Evolutionary conservation across 257 asterid species (phyloP), one percentile per base, ranked within the genome.

Genomic region (Gardenia jasminoides): DNA sequence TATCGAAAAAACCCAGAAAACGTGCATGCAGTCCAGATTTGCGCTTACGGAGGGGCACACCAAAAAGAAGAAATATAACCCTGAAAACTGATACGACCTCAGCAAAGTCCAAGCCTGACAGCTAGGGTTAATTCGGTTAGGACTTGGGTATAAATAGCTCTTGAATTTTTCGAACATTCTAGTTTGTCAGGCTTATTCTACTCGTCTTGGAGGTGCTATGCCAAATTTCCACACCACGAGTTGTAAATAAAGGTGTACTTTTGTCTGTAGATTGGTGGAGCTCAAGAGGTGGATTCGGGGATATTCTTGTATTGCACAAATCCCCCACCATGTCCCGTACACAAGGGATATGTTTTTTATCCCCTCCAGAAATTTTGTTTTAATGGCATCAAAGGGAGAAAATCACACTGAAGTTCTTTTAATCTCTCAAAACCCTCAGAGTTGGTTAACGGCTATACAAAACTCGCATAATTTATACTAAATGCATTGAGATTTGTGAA

Each of bases 1-100:
- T 79, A 52, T 64, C 76, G 17, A 86, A 80, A 83, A 86, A 82
- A 44, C 80, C 86, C 41, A 88, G 91, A 82, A 92, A 89, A 84
- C 91, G 89, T 39, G 79, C 82, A 13, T 76, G 87, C 68, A 75
- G 83, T 77, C 59, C 79, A n/a, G 78, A 68, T 44, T 56, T 85
- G 41, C 66, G 24, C 61, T 13, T 76, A 19, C 61, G 78, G 78
- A 61, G 52, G 54, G 82, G 75, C 4, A 69, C 70, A 58, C 66
- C 86, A 20, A 84, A 71, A 65, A 80, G 80, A 80, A 84, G 85
- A 72, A 82, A 65, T 59, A 47, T 83, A 15, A 79, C 70, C 79
- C 36, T 75, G 47, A 80, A 79, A 59, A 22, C 61, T 39, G 86
- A 82, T 19, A 79, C 22, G 39, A 82, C 59, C 81, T 82, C 73